phyloP scores from a whole-genome alignment of 1,284 basidiomycete genomes.

The Boletellus deceptivus region DNA sequence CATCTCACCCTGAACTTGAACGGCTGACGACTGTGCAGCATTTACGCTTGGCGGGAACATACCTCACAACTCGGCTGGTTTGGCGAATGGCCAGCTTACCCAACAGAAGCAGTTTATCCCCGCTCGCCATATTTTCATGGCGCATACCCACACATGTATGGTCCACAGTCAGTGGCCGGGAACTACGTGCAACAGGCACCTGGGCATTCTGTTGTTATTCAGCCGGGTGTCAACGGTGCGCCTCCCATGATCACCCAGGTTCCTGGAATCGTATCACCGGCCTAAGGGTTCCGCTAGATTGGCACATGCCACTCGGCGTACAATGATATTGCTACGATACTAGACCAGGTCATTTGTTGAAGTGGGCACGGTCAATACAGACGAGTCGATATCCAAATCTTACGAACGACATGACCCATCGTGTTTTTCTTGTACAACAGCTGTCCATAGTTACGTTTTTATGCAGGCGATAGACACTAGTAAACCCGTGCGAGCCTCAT shows the following conservation, averaged over 20 bases:
- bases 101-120: constrained; percentile 24
- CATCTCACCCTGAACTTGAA: background rate
- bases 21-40: constrained; percentile 17
- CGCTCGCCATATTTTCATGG: constrained; percentile 22
- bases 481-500: constrained; percentile 25
- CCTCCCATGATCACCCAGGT: constrained; percentile 62
- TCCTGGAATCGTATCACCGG: constrained; percentile 41
- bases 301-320: background rate
- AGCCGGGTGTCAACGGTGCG: constrained; percentile 60
- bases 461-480: constrained; percentile 4
- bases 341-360: background rate
- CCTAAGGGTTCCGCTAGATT: constrained; percentile 12
- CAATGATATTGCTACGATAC: background rate
- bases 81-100: constrained; percentile 46
- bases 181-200: constrained; percentile 46
- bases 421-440: constrained; percentile 12
- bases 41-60: constrained; percentile 49
- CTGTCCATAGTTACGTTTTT: constrained; percentile 16
- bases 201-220: constrained; percentile 68
- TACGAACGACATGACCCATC: constrained; percentile 10
- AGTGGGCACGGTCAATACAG: constrained; percentile 3
- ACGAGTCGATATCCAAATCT: constrained; percentile 3
- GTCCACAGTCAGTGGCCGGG: constrained; percentile 18
- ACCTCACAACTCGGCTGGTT: constrained; percentile 54
- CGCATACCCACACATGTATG: constrained; percentile 25